Base-by-base conservation (phyloP, 2,329 filamentous ascomycete genomes). In the Epichloe sylvatica region DNA sequence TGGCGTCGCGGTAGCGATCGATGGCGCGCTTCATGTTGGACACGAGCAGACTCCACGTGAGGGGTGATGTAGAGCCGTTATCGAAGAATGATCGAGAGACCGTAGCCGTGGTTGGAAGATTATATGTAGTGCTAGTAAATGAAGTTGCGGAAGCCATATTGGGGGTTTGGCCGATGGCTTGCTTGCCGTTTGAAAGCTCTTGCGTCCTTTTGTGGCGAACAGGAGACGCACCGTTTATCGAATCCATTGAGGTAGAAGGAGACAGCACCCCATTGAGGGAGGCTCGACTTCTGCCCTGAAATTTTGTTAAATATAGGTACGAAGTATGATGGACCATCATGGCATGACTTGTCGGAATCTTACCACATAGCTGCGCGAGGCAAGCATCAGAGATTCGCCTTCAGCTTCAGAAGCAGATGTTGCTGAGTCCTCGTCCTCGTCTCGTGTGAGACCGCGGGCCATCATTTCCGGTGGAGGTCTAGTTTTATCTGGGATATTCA, bases 1-100 rank as follows among this genome's bases (percentile, higher is more conserved):
- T 86, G n/a, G 87, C 86, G 57, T 94, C 85, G 43, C 89, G 80
- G 66, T 97, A 98, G 50, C 83, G 79, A 58, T 96, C 89, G 52
- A 98, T 84, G 2, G 91, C 86, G 56, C 80, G 78, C 59, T 87
- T 88, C 86, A 97, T 97, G 61, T 95, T 94, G 51, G 90, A 82
- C 5, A 97, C 83, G 49, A 98, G 79, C 19, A 84, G 75, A 59
- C 84, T 87, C 92, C 92, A 98, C 11, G 88, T 94, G 45, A 95
- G 71, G 6, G 86, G 82, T 9, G 86, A 77, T 3, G 83, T 81
- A 45, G 81, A 79, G n/a, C 83, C 83, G 62, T 96, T 89, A 57
- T 97, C 90, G 60, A 95, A 92, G 68, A 95, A 94, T 46, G 86
- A 88, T 52, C 82, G 81, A 35, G 88, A 85, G 52, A 89, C 78